Evolutionary conservation across 495 filamentous ascomycete genomes (phyloP), one percentile per base, ranked within the genome.

Genomic region (Parmelia sp.): DNA sequence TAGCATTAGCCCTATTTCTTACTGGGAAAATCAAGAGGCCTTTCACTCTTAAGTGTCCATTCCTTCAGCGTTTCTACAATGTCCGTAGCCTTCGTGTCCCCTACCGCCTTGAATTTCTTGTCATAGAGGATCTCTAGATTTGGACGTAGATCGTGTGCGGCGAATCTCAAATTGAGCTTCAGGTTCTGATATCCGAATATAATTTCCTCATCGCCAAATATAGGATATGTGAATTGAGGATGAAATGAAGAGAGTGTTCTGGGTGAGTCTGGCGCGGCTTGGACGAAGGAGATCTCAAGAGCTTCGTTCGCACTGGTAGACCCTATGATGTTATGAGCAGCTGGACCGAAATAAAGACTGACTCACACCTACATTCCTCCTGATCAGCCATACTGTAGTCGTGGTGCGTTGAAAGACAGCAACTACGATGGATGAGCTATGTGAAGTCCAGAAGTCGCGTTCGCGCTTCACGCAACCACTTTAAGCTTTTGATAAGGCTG

Each of bases 151-250:
- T 96, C 86, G 71, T 89, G 88, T 36, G 90, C 89, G 65, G 90
- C 85, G 71, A 92, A 96, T 42, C 81, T 82, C 56, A 99, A 73
- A 47, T 86, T 80, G 66, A 97, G 85, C 57, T 85, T 82, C 61
- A 96, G 78, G 35, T 83, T 83, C 67, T 89, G 85, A 76, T 97
- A 96, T 29, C 94, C 94, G 67, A 96, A 93, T 58, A 99, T 93
- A 21, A 78, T 79, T 76, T 99, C 91, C 0, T 90, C 86, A 21
- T 97, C 87, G 70, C 91, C 93, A 70, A 97, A 97, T 62, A 99
- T 89, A 0, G 88, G 77, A 73, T 96, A 96, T 25, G 92, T 96
- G 74, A 93, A 94, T 69, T 82, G 83, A 3, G 94, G 94, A 63
- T 90, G 82, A 75, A 97, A 97, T 61, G 79, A 81, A 25, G 80